These are phyloP conservation scores for Petasospora rhodanensis DNA, from an alignment of 1,139 yeast species.

Conservation along the genomic window DNA sequence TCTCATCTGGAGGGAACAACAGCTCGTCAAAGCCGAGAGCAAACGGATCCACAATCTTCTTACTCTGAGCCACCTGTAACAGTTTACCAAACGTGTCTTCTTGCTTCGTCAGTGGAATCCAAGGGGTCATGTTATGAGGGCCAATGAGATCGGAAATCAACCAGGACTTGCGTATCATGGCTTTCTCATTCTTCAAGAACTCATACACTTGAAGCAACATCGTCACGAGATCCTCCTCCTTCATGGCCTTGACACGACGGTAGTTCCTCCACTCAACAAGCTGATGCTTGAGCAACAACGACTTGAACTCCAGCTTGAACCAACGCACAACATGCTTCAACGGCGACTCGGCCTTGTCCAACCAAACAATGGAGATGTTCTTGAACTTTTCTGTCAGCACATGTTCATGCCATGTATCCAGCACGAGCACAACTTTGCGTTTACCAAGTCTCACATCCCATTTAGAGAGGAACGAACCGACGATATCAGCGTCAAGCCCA, in stretches of 20 bases:
- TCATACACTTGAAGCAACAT: constrained; percentile 7
- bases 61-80: constrained; percentile 9
- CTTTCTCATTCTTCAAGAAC: background rate
- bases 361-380: constrained; percentile 12
- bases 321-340: constrained; percentile 8
- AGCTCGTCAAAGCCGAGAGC: constrained; percentile 19
- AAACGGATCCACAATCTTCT: constrained; percentile 3
- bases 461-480: constrained; percentile 20
- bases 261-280: constrained; percentile 10
- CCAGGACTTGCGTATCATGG: constrained; percentile 13
- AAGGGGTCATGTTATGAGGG: background rate
- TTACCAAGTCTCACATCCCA: constrained; percentile 12
- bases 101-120: constrained; percentile 5
- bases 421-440: constrained; percentile 23
- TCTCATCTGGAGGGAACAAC: constrained; percentile 32
- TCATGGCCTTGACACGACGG: constrained; percentile 1
- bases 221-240: constrained; percentile 3
- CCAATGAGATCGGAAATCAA: constrained; percentile 1
- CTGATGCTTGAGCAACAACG: constrained; percentile 11
- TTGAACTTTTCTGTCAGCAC: constrained; percentile 20
- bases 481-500: constrained; percentile 28
- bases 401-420: constrained; percentile 31
- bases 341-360: constrained; percentile 8
- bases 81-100: constrained; percentile 16
- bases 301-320: constrained; percentile 15